A percentile compares a stretch with the other conserved stretches of the same genome.
Evolutionary conservation across 106 monocot species (phyloP).

Genomic region (Gastrodia elata): DNA sequence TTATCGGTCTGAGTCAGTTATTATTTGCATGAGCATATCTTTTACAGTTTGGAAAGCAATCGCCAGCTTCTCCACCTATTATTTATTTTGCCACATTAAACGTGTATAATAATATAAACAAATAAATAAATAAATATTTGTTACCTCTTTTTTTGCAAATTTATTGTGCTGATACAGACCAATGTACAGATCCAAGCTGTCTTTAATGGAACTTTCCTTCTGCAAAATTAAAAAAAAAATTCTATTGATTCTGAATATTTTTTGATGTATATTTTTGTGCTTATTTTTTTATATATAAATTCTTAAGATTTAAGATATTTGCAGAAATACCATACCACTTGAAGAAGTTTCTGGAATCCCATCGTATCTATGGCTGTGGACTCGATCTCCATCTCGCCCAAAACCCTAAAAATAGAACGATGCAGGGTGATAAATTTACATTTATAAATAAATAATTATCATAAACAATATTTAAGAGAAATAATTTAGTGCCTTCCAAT

Average conservation of each 20-base stretch:
- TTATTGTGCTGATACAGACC: slow-evolving; percentile 22
- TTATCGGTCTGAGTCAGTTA: too few relatives aligned
- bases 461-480: not conserved
- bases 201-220: slow-evolving; percentile 17
- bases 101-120: not conserved
- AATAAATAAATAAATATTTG: not conserved
- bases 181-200: slow-evolving; percentile 27
- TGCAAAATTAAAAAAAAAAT: not conserved
- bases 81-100: not conserved
- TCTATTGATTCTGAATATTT: too few relatives aligned
- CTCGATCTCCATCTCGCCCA: slow-evolving; percentile 13
- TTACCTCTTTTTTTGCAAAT: slow-evolving; percentile 27
- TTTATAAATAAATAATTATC: not conserved
- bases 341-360: slow-evolving; percentile 20
- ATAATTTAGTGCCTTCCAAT: slow-evolving; percentile 23
- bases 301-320: not conserved
- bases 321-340: slow-evolving; percentile 7
- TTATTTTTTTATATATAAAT: too few relatives aligned
- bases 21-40: slow-evolving; percentile 11
- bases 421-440: not conserved
- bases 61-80: slow-evolving; percentile 18
- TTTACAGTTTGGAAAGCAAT: slow-evolving; percentile 19
- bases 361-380: slow-evolving; percentile 27
- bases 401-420: slow-evolving; percentile 5
- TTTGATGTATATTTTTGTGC: too few relatives aligned